Evolutionary conservation across 352 stramenopile genomes (phyloP).

Genomic region (Globisporangium orthogonon): DNA sequence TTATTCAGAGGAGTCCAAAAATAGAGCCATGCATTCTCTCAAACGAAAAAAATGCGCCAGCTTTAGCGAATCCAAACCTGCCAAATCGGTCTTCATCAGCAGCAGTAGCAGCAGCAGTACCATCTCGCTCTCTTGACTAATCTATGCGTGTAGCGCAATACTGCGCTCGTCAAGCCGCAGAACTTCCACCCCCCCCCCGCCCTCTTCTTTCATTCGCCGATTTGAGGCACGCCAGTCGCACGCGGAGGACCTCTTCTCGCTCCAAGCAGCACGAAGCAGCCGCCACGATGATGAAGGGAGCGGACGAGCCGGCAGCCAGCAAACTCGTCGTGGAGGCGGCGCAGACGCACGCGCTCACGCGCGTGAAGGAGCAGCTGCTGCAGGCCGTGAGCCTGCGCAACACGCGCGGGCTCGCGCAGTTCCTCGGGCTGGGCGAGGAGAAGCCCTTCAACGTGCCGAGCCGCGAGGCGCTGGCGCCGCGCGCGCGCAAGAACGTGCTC

Average conservation of each 20-base stretch:
- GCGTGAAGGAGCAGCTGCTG: conserved; percentile 57
- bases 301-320: conserved; percentile 33
- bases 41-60: too few relatives aligned
- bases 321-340: conserved; percentile 54
- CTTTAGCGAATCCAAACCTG: neutral
- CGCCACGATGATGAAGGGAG: conserved; percentile 39
- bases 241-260: neutral
- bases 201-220: neutral
- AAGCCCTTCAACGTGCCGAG: conserved; percentile 81
- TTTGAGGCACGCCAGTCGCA: neutral
- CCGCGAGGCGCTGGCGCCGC: conserved; percentile 50
- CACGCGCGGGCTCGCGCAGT: conserved; percentile 70
- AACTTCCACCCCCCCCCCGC: neutral
- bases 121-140: neutral
- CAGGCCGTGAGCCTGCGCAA: conserved; percentile 70
- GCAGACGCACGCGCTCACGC: conserved; percentile 51
- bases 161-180: neutral
- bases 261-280: conserved; percentile 8
- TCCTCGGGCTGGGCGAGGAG: conserved; percentile 80
- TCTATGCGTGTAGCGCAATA: neutral
- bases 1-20: too few relatives aligned
- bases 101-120: too few relatives aligned
- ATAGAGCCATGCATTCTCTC: too few relatives aligned
- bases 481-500: conserved; percentile 71
- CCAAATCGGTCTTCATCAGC: neutral